Conservation (phyloP, 2,329 filamentous ascomycete species). For the Talaromyces islandicus region DNA sequence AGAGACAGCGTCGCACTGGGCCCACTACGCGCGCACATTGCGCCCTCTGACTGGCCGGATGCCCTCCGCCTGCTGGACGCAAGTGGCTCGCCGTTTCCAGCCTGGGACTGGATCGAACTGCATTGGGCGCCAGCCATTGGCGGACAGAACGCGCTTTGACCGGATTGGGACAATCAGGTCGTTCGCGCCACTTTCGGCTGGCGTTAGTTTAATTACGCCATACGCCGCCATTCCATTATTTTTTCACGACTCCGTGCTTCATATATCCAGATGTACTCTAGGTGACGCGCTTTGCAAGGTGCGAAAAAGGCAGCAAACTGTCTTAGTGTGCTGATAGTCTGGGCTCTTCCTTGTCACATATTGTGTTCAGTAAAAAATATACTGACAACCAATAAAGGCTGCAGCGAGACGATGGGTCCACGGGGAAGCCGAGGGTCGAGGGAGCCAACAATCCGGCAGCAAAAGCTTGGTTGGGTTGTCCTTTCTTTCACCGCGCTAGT, state of each 20-base stretch:
- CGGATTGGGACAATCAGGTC: background rate
- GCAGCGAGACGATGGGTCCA: background rate
- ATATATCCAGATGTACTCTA: background rate
- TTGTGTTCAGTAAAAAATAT: no score
- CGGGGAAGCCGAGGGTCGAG: background rate
- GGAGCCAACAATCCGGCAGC: background rate
- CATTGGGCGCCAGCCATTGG: background rate
- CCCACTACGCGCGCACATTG: background rate
- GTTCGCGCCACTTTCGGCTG: background rate
- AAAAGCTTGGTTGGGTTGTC: background rate
- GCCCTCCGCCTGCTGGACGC: background rate
- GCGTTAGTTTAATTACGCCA: background rate
- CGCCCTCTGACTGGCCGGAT: background rate
- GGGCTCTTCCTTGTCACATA: background rate
- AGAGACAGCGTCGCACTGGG: background rate
- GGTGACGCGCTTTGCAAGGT: no score
- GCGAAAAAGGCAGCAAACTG: background rate
- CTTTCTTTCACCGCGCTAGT: background rate
- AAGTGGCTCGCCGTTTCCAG: background rate
- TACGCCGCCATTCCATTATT: background rate
- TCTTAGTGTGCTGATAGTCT: no score
- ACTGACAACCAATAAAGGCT: background rate
- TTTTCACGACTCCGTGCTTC: background rate
- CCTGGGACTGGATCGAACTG: background rate
- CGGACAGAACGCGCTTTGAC: background rate